phyloP scores from a whole-genome alignment of 768 basidiomycete species.

The Rubroboletus satanas region DNA sequence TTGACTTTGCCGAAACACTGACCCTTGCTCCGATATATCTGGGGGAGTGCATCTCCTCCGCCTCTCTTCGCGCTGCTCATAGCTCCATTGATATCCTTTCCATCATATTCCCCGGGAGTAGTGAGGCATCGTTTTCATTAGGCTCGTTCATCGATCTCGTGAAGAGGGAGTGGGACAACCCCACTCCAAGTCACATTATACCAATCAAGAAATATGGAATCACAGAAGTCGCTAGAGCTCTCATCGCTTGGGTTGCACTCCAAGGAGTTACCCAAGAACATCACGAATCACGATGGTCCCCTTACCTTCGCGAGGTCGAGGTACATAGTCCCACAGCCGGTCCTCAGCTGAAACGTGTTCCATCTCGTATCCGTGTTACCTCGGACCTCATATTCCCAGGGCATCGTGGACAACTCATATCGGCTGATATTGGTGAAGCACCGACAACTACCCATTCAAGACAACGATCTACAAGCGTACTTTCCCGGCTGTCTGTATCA shows the following conservation, averaged over 20 bases:
- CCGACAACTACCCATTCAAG: constrained; percentile 30
- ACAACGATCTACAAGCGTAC: constrained; percentile 29
- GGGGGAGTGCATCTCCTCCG: constrained; percentile 72
- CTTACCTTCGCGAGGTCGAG: constrained; percentile 61
- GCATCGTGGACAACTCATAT: constrained; percentile 66
- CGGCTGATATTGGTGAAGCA: constrained; percentile 75
- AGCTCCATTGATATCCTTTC: constrained; percentile 72
- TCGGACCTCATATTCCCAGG: constrained; percentile 69
- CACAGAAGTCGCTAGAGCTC: constrained; percentile 61
- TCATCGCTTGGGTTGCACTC: constrained; percentile 76
- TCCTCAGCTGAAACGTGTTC: constrained; percentile 30
- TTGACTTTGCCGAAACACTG: constrained; percentile 66
- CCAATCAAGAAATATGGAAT: constrained; percentile 62
- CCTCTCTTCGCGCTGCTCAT: constrained; percentile 69
- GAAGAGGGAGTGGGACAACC: constrained; percentile 69
- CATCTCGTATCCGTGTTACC: constrained; percentile 67
- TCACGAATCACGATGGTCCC: constrained; percentile 71
- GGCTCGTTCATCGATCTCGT: constrained; percentile 77
- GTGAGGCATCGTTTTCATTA: constrained; percentile 78
- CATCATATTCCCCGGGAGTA: constrained; percentile 67
- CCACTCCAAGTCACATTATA: constrained; percentile 46
- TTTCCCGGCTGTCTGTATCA: constrained; percentile 24
- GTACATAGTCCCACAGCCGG: constrained; percentile 45
- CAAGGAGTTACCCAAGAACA: constrained; percentile 80
- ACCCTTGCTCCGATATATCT: constrained; percentile 72